Conservation (phyloP, 495 filamentous ascomycete genomes). For the Neurospora cerealis region DNA sequence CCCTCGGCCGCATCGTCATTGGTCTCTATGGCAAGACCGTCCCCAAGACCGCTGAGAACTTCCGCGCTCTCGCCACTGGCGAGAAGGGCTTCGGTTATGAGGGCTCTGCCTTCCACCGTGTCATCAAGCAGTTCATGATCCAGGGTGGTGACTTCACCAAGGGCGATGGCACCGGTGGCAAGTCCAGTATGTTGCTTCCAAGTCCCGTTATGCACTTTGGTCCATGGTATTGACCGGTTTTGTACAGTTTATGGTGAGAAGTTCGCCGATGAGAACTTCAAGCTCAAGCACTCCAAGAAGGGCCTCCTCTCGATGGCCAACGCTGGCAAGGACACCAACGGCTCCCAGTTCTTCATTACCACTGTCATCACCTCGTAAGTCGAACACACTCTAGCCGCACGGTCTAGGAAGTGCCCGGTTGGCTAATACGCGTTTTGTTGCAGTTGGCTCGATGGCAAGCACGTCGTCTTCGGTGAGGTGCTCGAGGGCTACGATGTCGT, state of each 20-base stretch:
- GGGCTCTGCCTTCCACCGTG: slow-evolving; percentile 93
- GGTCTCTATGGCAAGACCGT: slow-evolving; percentile 97
- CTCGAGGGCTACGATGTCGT: slow-evolving; percentile 88
- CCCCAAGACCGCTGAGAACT: slow-evolving; percentile 97
- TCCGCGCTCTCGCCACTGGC: slow-evolving; percentile 90
- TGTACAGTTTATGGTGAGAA: slow-evolving; percentile 75
- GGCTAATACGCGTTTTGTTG: slow-evolving; percentile 16
- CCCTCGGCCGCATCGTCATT: slow-evolving; percentile 77
- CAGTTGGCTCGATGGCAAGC: slow-evolving; percentile 80
- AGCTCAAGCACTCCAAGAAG: slow-evolving; percentile 71
- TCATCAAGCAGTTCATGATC: slow-evolving; percentile 99
- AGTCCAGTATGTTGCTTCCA: slow-evolving; percentile 53
- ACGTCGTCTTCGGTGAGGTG: slow-evolving; percentile 89
- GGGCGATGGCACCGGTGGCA: slow-evolving; percentile 90
- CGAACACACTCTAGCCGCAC: neutral
- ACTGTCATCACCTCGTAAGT: slow-evolving; percentile 72
- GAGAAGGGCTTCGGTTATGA: slow-evolving; percentile 97
- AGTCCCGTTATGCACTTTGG: neutral
- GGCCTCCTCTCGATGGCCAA: slow-evolving; percentile 84
- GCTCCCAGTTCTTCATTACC: slow-evolving; percentile 97
- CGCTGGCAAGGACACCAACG: slow-evolving; percentile 94
- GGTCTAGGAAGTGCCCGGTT: neutral
- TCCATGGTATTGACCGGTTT: slow-evolving; percentile 1
- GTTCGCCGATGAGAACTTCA: slow-evolving; percentile 99
- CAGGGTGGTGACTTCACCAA: slow-evolving; percentile 99